These are phyloP conservation scores for Eucalyptus pauciflora DNA, from an alignment of 345 rosid genomes.

Conservation along the genomic window DNA sequence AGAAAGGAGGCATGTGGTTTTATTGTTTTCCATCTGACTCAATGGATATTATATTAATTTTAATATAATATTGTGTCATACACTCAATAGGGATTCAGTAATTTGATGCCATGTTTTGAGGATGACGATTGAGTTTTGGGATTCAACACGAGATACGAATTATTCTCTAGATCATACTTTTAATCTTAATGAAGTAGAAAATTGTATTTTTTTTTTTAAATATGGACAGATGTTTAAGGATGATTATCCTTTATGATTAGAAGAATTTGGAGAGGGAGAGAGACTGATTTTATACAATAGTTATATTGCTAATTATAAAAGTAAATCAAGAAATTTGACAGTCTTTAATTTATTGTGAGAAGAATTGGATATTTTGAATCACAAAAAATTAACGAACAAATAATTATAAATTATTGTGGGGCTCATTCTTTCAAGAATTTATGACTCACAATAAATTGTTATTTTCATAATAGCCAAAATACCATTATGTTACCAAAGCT, in stretches of 20 bases:
- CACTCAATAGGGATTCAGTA: not conserved
- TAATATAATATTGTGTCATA: not conserved
- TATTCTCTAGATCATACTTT: not conserved
- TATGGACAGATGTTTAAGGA: not conserved
- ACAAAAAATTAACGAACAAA: rapidly evolving
- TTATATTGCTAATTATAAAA: not conserved
- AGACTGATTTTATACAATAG: not conserved
- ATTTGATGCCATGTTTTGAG: not conserved
- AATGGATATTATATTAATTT: not conserved
- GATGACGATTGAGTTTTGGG: not conserved
- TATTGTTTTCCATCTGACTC: not conserved
- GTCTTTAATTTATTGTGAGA: too few relatives aligned
- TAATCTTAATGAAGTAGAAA: not conserved
- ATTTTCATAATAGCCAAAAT: too few relatives aligned
- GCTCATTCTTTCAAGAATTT: rapidly evolving
- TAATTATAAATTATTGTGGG: too few relatives aligned
- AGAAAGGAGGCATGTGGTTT: not conserved
- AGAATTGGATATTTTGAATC: rapidly evolving
- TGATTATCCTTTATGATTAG: not conserved
- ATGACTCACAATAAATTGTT: rapidly evolving
- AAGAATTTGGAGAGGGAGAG: not conserved
- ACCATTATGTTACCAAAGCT: too few relatives aligned
- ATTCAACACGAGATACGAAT: not conserved
- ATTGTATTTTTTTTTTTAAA: not conserved
- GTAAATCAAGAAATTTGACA: not conserved